These are phyloP conservation scores for Aspergillus nidulans DNA, from an alignment of 495 filamentous ascomycete species.

Conservation along the genomic window DNA sequence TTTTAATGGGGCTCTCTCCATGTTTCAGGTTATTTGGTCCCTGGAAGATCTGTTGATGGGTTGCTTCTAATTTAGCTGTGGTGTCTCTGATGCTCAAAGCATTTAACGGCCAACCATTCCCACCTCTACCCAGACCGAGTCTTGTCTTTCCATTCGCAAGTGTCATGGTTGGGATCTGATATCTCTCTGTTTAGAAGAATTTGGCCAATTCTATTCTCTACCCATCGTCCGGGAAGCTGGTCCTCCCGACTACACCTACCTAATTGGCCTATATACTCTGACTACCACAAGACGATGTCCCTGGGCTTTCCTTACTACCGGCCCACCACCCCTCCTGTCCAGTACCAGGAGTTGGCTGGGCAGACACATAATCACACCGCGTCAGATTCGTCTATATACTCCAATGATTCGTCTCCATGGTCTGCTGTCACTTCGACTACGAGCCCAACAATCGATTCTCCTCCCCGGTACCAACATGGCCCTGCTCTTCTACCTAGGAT, in stretches of 20 bases:
- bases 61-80: constrained; percentile 24
- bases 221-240: constrained; percentile 22
- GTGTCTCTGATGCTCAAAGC: constrained; percentile 22
- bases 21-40: constrained; percentile 37
- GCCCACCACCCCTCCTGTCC: constrained; percentile 44
- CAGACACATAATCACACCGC: constrained; percentile 40
- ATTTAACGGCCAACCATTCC: constrained; percentile 43
- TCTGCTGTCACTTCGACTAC: constrained; percentile 68
- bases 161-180: constrained; percentile 17
- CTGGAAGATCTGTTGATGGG: constrained; percentile 25
- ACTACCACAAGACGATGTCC: constrained; percentile 36
- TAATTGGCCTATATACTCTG: neutral
- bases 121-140: constrained; percentile 15
- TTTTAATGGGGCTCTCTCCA: constrained; percentile 35
- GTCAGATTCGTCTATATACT: constrained; percentile 50
- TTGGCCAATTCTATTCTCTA: constrained; percentile 4
- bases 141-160: constrained; percentile 10
- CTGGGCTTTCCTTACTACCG: constrained; percentile 41
- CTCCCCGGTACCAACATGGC: constrained; percentile 69
- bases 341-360: constrained; percentile 28
- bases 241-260: constrained; percentile 12
- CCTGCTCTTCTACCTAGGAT: constrained; percentile 83
- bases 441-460: constrained; percentile 65
- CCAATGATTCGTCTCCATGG: constrained; percentile 72
- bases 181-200: constrained; percentile 8